Evolutionary conservation across 169 alveolate genomes (phyloP), one percentile per base, ranked within the genome.

Genomic region (Amoebophrya sp.): DNA sequence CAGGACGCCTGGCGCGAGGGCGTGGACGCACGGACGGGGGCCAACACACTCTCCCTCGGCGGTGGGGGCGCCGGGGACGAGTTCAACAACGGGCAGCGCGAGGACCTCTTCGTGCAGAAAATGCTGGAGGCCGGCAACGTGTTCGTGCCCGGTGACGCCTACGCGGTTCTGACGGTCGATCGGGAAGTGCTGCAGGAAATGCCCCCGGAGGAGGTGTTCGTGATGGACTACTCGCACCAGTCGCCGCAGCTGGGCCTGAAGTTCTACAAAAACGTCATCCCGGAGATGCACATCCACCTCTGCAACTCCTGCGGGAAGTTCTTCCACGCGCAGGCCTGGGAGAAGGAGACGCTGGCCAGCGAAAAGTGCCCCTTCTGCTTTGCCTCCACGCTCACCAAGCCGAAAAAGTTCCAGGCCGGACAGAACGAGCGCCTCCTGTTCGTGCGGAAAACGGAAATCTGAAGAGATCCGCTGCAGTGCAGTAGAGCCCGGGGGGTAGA

Each of bases 271-370:
- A 66, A 66, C 83, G 83, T 66, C 7, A 66, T 66, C 35, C 83
- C 83, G 83, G 83, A 66, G 32, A 66, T 66, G 83, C 83, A 18
- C 32, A 66, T 66, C 12, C 29, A n/a, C 35, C 29, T 66, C 38
- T 66, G 83, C 83, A 18, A 18, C 38, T 12, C 12, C 29, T 66
- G 83, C 83, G 83, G 83, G 18, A 18, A 66, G 32, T 66, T 66
- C 83, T 66, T 66, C 83, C 83, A 66, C 35, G 29, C 83, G 32
- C 83, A 66, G 18, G 83, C 83, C 38, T 66, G 83, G 83, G 83
- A 66, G 32, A 66, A 66, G 83, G 83, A 66, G 18, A 66, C 83
- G 39, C 35, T 66, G 35, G 83, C 83, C 83, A 66, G 35, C 38
- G 83, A n/a, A 25, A 66, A 66, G 83, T 66, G 83, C 35, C 83